phyloP scores from a whole-genome alignment of 495 filamentous ascomycete genomes.

The Penicillium steckii region DNA sequence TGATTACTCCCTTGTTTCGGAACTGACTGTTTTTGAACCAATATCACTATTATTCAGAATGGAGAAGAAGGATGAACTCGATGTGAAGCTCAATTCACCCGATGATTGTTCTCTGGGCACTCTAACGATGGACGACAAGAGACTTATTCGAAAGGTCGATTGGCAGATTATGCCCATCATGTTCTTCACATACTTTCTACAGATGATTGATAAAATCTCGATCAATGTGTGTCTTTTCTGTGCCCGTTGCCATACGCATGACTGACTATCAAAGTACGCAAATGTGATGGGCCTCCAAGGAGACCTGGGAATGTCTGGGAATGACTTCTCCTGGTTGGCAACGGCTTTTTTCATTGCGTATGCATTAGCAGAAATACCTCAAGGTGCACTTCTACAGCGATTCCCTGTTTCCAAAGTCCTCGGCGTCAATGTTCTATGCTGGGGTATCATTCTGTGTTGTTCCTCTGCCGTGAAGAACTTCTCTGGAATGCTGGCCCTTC shows the following conservation, averaged over 20 bases:
- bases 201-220: slow-evolving; percentile 66
- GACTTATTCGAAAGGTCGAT: slow-evolving; percentile 50
- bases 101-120: slow-evolving; percentile 21
- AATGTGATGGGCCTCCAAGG: slow-evolving; percentile 56
- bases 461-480: slow-evolving; percentile 55
- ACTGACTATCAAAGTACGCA: slow-evolving; percentile 42
- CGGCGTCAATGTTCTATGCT: slow-evolving; percentile 53
- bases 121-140: slow-evolving; percentile 27
- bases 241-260: neutral
- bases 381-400: slow-evolving; percentile 51
- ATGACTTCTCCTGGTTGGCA: slow-evolving; percentile 55
- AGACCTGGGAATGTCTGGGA: slow-evolving; percentile 48
- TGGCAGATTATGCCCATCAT: slow-evolving; percentile 56
- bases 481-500: slow-evolving; percentile 37
- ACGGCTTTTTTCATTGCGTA: slow-evolving; percentile 58
- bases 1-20: neutral
- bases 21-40: neutral
- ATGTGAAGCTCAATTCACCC: neutral
- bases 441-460: slow-evolving; percentile 58
- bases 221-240: slow-evolving; percentile 49
- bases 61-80: slow-evolving; percentile 11
- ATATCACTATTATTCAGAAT: slow-evolving; percentile 1
- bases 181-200: slow-evolving; percentile 62
- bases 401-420: slow-evolving; percentile 58
- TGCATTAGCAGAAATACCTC: slow-evolving; percentile 51